These are phyloP conservation scores for Yamadazyma diddensiae DNA, from an alignment of 1,139 yeast species.

Conservation along the genomic window DNA sequence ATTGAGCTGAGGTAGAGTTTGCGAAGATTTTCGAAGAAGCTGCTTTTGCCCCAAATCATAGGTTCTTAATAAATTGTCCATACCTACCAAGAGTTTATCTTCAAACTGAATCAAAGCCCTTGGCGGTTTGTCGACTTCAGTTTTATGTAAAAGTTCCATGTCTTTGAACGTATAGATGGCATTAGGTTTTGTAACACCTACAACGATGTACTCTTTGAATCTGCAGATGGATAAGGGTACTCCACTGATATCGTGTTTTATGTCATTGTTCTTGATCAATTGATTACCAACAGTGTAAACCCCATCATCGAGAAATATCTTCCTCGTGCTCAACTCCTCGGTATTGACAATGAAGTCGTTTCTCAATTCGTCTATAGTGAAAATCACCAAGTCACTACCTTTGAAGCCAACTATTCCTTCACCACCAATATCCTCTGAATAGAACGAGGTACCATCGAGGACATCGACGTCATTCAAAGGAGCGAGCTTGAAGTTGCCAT, in stretches of 20 bases:
- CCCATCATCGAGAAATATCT: slow-evolving; percentile 4
- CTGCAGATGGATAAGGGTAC: slow-evolving; percentile 8
- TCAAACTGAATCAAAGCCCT: slow-evolving; percentile 54
- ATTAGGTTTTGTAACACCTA: slow-evolving; percentile 27
- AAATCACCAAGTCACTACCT: slow-evolving; percentile 52
- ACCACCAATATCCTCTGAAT: slow-evolving; percentile 61
- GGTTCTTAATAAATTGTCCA: slow-evolving; percentile 51
- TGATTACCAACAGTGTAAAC: slow-evolving; percentile 4
- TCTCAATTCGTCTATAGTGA: slow-evolving; percentile 52
- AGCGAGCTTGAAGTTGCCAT: slow-evolving; percentile 32
- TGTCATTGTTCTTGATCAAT: slow-evolving; percentile 2
- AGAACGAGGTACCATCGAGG: slow-evolving; percentile 46
- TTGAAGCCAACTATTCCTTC: slow-evolving; percentile 64
- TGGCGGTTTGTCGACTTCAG: slow-evolving; percentile 52
- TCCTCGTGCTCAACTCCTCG: slow-evolving; percentile 18
- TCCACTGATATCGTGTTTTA: slow-evolving; percentile 3
- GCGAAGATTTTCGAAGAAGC: slow-evolving; percentile 61
- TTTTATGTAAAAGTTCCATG: slow-evolving; percentile 53
- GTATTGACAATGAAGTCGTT: slow-evolving; percentile 32
- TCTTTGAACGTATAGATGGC: slow-evolving; percentile 6
- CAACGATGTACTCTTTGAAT: slow-evolving; percentile 17
- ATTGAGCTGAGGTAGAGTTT: slow-evolving; percentile 34
- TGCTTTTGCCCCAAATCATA: slow-evolving; percentile 81
- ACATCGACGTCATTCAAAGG: slow-evolving; percentile 39
- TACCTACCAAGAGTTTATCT: slow-evolving; percentile 61